Conservation (phyloP, 352 stramenopile genomes). For the Phytophthora lateralis region DNA sequence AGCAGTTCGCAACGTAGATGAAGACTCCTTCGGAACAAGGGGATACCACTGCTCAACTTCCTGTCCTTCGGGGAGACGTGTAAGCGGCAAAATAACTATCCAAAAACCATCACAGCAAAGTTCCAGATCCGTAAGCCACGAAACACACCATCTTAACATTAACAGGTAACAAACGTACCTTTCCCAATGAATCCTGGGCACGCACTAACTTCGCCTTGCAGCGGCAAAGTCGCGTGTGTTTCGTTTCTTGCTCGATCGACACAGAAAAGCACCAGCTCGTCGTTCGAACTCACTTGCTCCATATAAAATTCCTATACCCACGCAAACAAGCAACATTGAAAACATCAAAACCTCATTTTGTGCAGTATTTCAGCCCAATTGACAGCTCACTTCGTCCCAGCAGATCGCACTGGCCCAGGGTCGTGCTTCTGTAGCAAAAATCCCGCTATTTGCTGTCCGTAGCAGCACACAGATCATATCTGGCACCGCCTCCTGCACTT, state of each 20-base stretch:
- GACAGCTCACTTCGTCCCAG: slow-evolving; percentile 57
- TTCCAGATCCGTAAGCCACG: background rate
- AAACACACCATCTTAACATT: background rate
- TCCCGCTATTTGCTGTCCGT: slow-evolving; percentile 26
- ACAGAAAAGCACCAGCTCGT: slow-evolving; percentile 74
- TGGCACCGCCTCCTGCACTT: slow-evolving; percentile 28
- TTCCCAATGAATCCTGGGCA: slow-evolving; percentile 77
- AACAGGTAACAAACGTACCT: slow-evolving; percentile 45
- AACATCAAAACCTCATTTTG: background rate
- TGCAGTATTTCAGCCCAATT: background rate
- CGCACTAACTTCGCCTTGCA: slow-evolving; percentile 47
- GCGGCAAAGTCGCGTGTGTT: slow-evolving; percentile 43
- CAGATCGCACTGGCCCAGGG: slow-evolving; percentile 41
- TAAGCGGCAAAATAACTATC: slow-evolving; percentile 55
- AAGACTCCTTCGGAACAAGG: slow-evolving; percentile 56
- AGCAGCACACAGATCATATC: slow-evolving; percentile 65
- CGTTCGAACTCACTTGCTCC: slow-evolving; percentile 61
- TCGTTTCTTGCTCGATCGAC: slow-evolving; percentile 68
- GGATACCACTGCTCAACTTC: slow-evolving; percentile 89
- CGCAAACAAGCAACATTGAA: background rate
- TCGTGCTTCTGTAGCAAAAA: slow-evolving; percentile 53
- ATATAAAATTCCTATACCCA: slow-evolving; percentile 68
- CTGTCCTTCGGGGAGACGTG: slow-evolving; percentile 71
- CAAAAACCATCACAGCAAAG: background rate
- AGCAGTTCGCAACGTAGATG: slow-evolving; percentile 55